These are phyloP conservation scores for Rhodosporidiobolus sp. DNA, from an alignment of 768 basidiomycete genomes.

Conservation along the genomic window DNA sequence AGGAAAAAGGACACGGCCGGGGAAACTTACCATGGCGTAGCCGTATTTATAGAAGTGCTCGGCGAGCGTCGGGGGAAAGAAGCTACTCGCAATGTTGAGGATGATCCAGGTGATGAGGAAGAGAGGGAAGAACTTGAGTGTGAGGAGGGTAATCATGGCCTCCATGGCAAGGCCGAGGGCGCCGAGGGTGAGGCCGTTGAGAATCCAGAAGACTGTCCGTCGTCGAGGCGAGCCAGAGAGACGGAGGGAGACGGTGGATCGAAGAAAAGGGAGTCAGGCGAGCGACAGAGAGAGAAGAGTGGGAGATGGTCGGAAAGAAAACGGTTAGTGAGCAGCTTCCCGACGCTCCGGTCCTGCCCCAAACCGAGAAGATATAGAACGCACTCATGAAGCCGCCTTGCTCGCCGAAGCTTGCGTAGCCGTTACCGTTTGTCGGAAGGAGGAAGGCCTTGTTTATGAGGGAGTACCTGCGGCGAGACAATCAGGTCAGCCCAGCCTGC, in stretches of 20 bases:
- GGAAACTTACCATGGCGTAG: constrained; percentile 31
- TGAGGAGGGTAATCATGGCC: constrained; percentile 40
- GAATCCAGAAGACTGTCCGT: constrained; percentile 48
- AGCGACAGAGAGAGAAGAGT: background rate
- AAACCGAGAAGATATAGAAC: background rate
- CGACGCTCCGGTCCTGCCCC: no score
- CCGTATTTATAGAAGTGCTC: constrained; percentile 45
- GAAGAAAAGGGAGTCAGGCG: background rate
- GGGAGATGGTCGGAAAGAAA: background rate
- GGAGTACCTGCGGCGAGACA: constrained; percentile 40
- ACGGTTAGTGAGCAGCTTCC: background rate
- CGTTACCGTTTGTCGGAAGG: constrained; percentile 42
- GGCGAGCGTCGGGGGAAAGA: constrained; percentile 47
- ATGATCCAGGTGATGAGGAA: constrained; percentile 49
- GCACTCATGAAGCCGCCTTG: constrained; percentile 23
- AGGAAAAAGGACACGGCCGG: constrained; percentile 11
- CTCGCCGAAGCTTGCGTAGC: constrained; percentile 40
- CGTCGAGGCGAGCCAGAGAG: background rate
- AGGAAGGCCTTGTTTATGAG: constrained; percentile 46
- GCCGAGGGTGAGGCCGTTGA: constrained; percentile 46
- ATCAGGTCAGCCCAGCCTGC: background rate
- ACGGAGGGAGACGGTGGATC: background rate
- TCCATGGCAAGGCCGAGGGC: constrained; percentile 47
- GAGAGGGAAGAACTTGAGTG: constrained; percentile 40
- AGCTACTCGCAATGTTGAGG: constrained; percentile 47